Conservation (phyloP, 768 basidiomycete genomes). For the Tylopilus sp. region DNA sequence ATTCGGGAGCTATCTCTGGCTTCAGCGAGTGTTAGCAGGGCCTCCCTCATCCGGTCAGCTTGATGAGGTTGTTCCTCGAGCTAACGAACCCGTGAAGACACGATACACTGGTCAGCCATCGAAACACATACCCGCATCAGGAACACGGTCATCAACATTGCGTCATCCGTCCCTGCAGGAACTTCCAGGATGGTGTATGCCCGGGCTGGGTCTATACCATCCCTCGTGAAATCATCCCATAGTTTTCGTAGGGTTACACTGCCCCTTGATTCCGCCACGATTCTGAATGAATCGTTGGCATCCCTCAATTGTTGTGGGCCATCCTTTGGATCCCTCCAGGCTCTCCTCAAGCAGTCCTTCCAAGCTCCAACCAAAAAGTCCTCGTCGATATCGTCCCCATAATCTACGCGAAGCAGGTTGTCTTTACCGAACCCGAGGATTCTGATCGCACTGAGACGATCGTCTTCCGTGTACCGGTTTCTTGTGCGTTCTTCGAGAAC, state of each 20-base stretch:
- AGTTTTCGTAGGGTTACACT: slow-evolving; percentile 46
- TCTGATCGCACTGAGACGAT: slow-evolving; percentile 45
- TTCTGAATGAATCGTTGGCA: slow-evolving; percentile 66
- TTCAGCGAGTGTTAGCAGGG: slow-evolving; percentile 71
- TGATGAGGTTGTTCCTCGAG: slow-evolving; percentile 69
- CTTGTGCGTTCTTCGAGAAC: slow-evolving; percentile 59
- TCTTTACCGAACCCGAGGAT: slow-evolving; percentile 68
- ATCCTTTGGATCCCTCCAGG: slow-evolving; percentile 44
- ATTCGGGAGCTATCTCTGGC: slow-evolving; percentile 69
- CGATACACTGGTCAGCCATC: neutral
- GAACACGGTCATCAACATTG: slow-evolving; percentile 73
- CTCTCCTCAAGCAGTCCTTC: slow-evolving; percentile 55
- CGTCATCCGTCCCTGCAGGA: slow-evolving; percentile 68
- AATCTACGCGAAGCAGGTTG: slow-evolving; percentile 59
- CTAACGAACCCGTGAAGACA: slow-evolving; percentile 36
- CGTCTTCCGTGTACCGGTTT: slow-evolving; percentile 58
- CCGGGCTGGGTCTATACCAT: slow-evolving; percentile 61
- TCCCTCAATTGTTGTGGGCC: slow-evolving; percentile 47
- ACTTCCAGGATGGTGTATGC: slow-evolving; percentile 74
- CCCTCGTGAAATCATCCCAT: slow-evolving; percentile 54
- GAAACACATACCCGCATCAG: slow-evolving; percentile 55
- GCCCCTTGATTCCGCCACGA: slow-evolving; percentile 62
- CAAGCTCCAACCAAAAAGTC: slow-evolving; percentile 70
- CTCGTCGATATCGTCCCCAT: slow-evolving; percentile 65
- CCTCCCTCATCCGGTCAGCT: slow-evolving; percentile 67